Base-by-base conservation (phyloP, 2,329 filamentous ascomycete species). In the Pseudocercospora crystallina region DNA sequence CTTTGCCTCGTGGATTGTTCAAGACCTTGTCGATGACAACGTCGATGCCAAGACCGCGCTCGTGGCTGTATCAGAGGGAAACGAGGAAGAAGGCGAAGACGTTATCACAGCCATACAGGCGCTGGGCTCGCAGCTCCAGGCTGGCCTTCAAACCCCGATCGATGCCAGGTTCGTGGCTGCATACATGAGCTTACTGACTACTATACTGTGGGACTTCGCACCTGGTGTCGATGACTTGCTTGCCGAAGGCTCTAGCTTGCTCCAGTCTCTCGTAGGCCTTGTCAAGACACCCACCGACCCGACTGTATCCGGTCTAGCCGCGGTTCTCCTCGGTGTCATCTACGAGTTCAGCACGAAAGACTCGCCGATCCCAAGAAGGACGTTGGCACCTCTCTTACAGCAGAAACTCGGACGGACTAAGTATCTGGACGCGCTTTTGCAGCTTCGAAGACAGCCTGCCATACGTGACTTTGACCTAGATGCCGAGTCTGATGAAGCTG, bases 331-430 rank as follows among this genome's bases (percentile, higher is more conserved):
- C 1, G 94, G 92, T 8, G 85, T 95, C 14, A 80, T 94, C 4
- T 99, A 97, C 67, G 94, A 99, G 65, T 99, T 97, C 65, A 97
- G 92, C 8, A 96, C 92, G 0, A 96, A 95, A 67, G 94, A 99
- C 70, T 97, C 92, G 0, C 90, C 94, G 0, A 86, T 99, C 44
- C 82, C 92, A 5, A 81, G 94, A 54, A 79, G 84, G 17, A 91
- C 87, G 8, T 74, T 99, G 38, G 88, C 95, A 63, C 83, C 87
- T 17, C 80, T 96, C 26, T 76, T 99, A 32, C 78, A 82, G 26
- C 83, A 86, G 38, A 83, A 86, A 51, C 80, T 97, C 62, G 89
- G 90, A 34, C 84, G 91, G 59, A 90, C 96, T 61, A 85, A 86
- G 62, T 99, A 96, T 65, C 82, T 95, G 48, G 87, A 95, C 68